Conservation (phyloP, 805 yeast species). For the Dipodascopsis uninucleata region DNA sequence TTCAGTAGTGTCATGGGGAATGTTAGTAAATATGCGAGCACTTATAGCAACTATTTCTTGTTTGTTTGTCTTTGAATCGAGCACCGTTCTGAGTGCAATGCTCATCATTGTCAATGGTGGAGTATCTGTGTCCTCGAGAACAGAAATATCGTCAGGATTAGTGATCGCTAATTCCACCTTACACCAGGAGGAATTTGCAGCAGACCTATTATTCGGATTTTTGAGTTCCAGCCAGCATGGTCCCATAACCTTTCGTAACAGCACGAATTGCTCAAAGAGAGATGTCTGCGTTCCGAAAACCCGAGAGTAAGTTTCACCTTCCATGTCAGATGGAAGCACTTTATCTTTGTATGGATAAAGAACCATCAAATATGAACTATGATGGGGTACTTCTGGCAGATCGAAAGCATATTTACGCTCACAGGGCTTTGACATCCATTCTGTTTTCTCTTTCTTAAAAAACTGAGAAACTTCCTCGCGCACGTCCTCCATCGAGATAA, state of each 20-base stretch:
- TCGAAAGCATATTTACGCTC: constrained; percentile 86
- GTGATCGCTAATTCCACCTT: constrained; percentile 64
- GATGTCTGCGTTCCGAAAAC: constrained; percentile 75
- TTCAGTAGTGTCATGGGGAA: constrained; percentile 73
- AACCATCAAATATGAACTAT: constrained; percentile 75
- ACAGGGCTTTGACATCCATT: constrained; percentile 67
- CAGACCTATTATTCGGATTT: constrained; percentile 54
- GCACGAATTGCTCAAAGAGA: constrained; percentile 79
- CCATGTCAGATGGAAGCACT: constrained; percentile 54
- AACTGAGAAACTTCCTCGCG: constrained; percentile 72
- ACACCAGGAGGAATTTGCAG: constrained; percentile 69
- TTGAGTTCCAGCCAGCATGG: constrained; percentile 91
- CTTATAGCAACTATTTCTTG: constrained; percentile 89
- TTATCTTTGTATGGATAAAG: constrained; percentile 59
- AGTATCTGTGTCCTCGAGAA: constrained; percentile 43
- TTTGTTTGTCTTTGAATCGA: constrained; percentile 67
- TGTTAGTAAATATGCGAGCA: constrained; percentile 61
- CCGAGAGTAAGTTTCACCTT: constrained; percentile 71
- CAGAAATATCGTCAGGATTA: constrained; percentile 39
- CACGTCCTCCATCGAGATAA: constrained; percentile 58
- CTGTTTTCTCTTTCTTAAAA: constrained; percentile 58
- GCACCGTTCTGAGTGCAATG: constrained; percentile 71
- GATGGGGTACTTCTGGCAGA: constrained; percentile 69
- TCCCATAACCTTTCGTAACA: constrained; percentile 85
- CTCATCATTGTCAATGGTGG: constrained; percentile 75